Evolutionary conservation across 106 monocot species (phyloP).

Genomic region (Platanthera guangdongensis): DNA sequence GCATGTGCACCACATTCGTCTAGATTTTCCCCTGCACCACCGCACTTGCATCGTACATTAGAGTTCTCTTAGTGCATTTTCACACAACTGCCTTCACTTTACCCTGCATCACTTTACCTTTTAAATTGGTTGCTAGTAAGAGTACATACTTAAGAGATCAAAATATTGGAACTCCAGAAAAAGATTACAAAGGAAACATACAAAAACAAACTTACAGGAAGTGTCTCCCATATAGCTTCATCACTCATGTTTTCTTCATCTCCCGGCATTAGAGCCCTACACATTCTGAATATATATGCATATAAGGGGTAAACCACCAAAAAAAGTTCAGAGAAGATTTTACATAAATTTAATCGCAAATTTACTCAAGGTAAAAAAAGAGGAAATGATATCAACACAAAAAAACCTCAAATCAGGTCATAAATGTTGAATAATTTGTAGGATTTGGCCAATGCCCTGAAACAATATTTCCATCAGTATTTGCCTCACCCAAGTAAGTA

Average conservation of each 20-base stretch:
- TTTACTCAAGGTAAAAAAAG: not conserved
- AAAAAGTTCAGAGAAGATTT: not conserved
- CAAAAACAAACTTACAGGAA: conserved; percentile 60
- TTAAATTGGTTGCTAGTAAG: not conserved
- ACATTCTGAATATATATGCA: conserved; percentile 50
- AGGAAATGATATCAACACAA: not conserved
- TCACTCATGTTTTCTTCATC: conserved; percentile 98
- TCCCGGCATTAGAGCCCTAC: conserved; percentile 90
- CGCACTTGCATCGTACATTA: too few relatives aligned
- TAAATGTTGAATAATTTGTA: not conserved
- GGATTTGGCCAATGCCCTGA: not conserved
- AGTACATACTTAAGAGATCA: not conserved
- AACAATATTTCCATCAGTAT: not conserved
- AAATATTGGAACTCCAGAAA: not conserved
- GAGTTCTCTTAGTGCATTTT: too few relatives aligned
- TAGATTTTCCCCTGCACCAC: too few relatives aligned
- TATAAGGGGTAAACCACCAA: conserved; percentile 1
- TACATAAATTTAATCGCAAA: not conserved
- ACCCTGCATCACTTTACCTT: not conserved
- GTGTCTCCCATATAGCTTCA: conserved; percentile 97
- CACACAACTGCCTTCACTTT: too few relatives aligned
- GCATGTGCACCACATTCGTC: too few relatives aligned
- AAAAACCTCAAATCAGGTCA: not conserved
- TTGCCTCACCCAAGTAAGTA: not conserved
- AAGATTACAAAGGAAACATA: not conserved